These are phyloP conservation scores for Millerozyma miso DNA, from an alignment of 805 yeast genomes.

Conservation along the genomic window DNA sequence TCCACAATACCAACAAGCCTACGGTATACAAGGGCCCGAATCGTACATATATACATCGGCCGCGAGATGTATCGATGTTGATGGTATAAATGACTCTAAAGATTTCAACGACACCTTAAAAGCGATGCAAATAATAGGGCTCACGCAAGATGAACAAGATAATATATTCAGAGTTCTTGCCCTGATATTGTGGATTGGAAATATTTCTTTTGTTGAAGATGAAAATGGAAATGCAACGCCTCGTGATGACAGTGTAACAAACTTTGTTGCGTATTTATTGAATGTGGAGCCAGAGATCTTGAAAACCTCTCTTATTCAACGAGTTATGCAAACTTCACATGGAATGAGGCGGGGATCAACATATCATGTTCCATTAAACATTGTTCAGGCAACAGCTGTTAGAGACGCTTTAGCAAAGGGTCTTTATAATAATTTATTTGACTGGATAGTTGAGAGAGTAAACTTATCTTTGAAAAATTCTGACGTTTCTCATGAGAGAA, in stretches of 20 bases:
- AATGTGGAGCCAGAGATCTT: conserved; percentile 71
- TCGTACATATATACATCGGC: conserved; percentile 85
- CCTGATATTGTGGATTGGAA: conserved; percentile 91
- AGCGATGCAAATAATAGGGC: conserved; percentile 88
- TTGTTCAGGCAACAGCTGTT: conserved; percentile 90
- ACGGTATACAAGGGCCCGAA: conserved; percentile 93
- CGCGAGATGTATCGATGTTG: conserved; percentile 81
- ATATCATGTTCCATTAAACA: conserved; percentile 89
- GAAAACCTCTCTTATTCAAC: conserved; percentile 64
- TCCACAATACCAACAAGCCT: conserved; percentile 73
- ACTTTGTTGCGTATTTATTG: conserved; percentile 86
- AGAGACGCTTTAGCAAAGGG: conserved; percentile 95
- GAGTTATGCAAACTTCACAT: conserved; percentile 85
- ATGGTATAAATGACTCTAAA: conserved; percentile 74
- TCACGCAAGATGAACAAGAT: conserved; percentile 80
- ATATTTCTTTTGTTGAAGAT: conserved; percentile 78
- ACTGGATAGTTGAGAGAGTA: conserved; percentile 93
- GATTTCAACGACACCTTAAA: conserved; percentile 78
- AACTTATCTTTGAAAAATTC: conserved; percentile 62
- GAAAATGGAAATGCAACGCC: conserved; percentile 82
- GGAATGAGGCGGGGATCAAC: conserved; percentile 89
- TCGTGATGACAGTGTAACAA: conserved; percentile 85
- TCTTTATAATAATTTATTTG: conserved; percentile 85
- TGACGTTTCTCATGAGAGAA: conserved; percentile 35
- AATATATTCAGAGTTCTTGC: conserved; percentile 82